Base-by-base conservation (phyloP, 768 basidiomycete genomes). In the Hygrophorus russula region DNA sequence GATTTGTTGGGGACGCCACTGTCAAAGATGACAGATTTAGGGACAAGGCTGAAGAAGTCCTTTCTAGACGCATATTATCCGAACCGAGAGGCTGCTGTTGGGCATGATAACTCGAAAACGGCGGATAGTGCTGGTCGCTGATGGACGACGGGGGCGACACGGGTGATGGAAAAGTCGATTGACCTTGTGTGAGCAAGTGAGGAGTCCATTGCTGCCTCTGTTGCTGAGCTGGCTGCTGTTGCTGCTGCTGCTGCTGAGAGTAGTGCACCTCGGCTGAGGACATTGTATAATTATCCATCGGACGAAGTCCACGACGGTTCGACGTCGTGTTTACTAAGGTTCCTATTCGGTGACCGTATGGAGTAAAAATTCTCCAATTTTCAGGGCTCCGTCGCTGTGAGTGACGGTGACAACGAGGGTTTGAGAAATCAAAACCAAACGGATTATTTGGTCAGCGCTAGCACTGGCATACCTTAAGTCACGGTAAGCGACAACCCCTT, bases 21-120 rank as follows among this genome's bases (percentile, higher is more conserved):
- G 74, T 66, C 41, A 86, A 70, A 1, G 73, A 69, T 18, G 76
- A 76, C 45, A 87, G 67, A 56, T 84, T 86, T 56, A 86, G 73
- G 24, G 78, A 74, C 35, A 85, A 67, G 1, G 66, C 56, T 29
- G 69, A 60, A n/a, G 65, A 52, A 17, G 54, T 58, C 31, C 53
- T 56, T 31, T 49, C 50, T 48, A 34, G 44, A 47, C 42, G 52
- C 32, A 36, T 41, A 44, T 46, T 56, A 52, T 34, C 36, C 28
- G 17, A 53, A 49, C 27, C 49, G 36, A 40, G 51, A 29, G 43
- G 52, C 20, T 41, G 52, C 38, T 44, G 62, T 46, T 54, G 53
- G 46, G 45, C 39, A 39, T 62, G 59, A 46, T 62, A 49, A 36
- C 54, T 50, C 50, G 47, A 57, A 53, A 45, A 58, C 54, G 49